These are phyloP conservation scores for Hericium erinaceus DNA, from an alignment of 768 basidiomycete species.

Conservation along the genomic window DNA sequence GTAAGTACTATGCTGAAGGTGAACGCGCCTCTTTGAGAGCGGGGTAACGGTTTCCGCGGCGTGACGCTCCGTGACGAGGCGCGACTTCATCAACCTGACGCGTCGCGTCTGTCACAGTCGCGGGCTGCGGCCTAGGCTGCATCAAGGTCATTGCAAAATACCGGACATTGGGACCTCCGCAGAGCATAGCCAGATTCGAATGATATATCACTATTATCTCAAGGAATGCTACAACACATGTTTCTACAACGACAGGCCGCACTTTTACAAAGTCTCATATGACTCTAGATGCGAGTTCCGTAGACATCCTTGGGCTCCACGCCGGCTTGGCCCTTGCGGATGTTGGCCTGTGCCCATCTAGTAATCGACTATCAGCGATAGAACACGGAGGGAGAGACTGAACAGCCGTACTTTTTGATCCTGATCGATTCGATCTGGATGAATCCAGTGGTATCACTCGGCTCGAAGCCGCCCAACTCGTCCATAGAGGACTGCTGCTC, in stretches of 20 bases:
- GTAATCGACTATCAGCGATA: slow-evolving; percentile 3
- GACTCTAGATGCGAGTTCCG: slow-evolving; percentile 39
- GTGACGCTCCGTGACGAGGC: background rate
- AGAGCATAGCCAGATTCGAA: background rate
- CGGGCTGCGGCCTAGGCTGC: background rate
- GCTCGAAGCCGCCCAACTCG: slow-evolving; percentile 96
- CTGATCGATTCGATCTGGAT: slow-evolving; percentile 97
- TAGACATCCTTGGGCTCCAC: slow-evolving; percentile 76
- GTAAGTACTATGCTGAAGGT: no score
- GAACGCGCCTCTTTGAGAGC: background rate
- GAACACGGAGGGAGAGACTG: slow-evolving; percentile 2
- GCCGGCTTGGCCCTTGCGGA: slow-evolving; percentile 75
- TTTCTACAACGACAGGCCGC: background rate
- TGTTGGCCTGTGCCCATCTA: slow-evolving; percentile 85
- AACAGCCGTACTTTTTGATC: slow-evolving; percentile 77
- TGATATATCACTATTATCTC: background rate
- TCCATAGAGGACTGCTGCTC: slow-evolving; percentile 97
- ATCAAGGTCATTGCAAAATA: background rate
- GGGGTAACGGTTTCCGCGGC: background rate
- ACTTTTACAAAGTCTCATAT: background rate
- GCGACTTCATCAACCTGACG: background rate
- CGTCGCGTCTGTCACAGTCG: background rate
- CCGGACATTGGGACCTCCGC: background rate
- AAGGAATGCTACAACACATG: background rate
- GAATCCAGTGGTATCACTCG: slow-evolving; percentile 91